Base-by-base conservation (phyloP, 345 rosid species). In the Arabis alpina region DNA sequence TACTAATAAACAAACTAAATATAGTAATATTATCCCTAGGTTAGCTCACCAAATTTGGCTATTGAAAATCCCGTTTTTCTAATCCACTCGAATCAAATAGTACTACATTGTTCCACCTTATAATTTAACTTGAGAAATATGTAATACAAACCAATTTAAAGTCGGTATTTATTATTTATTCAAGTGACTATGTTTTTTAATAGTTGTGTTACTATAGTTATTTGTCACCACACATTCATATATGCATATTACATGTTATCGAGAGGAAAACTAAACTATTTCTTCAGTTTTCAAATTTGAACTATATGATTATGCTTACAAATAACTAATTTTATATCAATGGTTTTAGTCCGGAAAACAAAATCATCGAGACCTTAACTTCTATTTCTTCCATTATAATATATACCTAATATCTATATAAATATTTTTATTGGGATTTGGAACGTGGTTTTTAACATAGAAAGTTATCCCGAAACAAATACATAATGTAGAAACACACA, bases 41-140 rank as follows among this genome's bases (percentile, higher is more conserved):
- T 62, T 54, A 63, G 43, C 59, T 56, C 52, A 64, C 41, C 49
- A 47, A 8, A 45, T 63, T 72, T 72, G 30, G 56, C 24, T 36
- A 45, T 47, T 47, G 15, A 10, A 61, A 8, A 14, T 6, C 10
- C 13, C 36, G 6, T 30, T 48, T 53, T 55, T 5, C 24, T 47
- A 47, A 54, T 13, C 13, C 39, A n/a, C 4, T 52, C 6, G 8
- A 43, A 24, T 16, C 28, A 54, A 44, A 2, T 13, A 28, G 16
- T 19, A 54, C 41, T 36, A 11, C 30, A 16, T 32, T 3, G 4
- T 52, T 61, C 2, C 39, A 71, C 39, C n/a, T 14, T 43, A 45
- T 24, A 41, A 47, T 9, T 4, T 34, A 12, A 10, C 9, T 12
- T 16, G 15, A 4, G 16, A 10, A 2, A 19, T 8, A 3, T 30